phyloP scores from a whole-genome alignment of 257 asterid genomes.

The Jacaranda copaia region DNA sequence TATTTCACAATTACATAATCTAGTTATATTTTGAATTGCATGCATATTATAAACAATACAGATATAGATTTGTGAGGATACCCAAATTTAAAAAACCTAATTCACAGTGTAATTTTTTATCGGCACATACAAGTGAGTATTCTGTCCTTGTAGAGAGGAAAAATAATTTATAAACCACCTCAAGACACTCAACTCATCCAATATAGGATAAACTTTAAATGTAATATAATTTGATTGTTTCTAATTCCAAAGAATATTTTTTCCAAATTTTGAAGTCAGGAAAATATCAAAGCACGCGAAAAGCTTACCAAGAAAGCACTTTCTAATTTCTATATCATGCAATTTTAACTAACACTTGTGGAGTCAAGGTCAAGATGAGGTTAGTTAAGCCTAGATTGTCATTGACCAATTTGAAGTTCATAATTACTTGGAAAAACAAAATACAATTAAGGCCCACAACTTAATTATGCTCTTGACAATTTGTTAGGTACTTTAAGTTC shows the following conservation, averaged over 20 bases:
- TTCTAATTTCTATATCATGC: constrained; percentile 18
- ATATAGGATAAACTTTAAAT: too few relatives aligned
- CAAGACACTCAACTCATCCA: too few relatives aligned
- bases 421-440: background rate
- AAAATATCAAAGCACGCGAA: background rate
- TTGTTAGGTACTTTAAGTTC: constrained; percentile 5
- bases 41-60: too few relatives aligned
- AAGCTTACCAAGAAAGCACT: background rate
- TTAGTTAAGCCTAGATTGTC: constrained; percentile 22
- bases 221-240: background rate
- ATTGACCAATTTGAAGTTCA: constrained; percentile 14
- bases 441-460: constrained; percentile 6
- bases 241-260: background rate
- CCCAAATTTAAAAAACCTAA: too few relatives aligned
- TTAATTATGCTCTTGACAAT: background rate
- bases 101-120: too few relatives aligned
- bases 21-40: too few relatives aligned
- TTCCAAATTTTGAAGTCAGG: background rate
- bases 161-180: too few relatives aligned
- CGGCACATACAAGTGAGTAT: too few relatives aligned
- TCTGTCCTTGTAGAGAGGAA: too few relatives aligned
- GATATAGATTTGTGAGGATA: too few relatives aligned
- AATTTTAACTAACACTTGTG: constrained; percentile 35
- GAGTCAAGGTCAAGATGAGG: background rate
- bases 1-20: too few relatives aligned